Conservation (phyloP, 257 asterid species). For the Parsonsia alboflavescens region DNA sequence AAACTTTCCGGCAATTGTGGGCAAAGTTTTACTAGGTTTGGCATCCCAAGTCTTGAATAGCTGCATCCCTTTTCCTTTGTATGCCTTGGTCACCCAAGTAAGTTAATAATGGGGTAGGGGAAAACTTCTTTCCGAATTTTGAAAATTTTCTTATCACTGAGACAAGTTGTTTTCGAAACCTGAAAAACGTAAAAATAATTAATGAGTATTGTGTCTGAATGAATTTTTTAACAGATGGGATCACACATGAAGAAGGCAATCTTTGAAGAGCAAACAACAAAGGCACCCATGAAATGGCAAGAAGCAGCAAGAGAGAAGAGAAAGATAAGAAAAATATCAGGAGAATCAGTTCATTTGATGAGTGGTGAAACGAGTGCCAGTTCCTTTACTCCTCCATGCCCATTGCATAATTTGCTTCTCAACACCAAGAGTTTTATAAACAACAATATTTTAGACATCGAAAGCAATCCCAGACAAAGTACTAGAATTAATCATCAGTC, state of each 20-base stretch:
- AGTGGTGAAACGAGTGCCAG: conserved; percentile 15
- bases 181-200: too few species aligned
- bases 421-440: conserved; percentile 5
- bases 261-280: conserved; percentile 62
- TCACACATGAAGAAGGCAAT: conserved; percentile 60
- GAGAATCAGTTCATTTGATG: not conserved
- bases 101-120: too few species aligned
- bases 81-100: conserved; percentile 59
- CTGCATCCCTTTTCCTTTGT: conserved; percentile 63
- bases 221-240: conserved; percentile 39
- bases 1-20: conserved; percentile 32
- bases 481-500: conserved; percentile 2
- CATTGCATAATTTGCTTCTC: conserved; percentile 51
- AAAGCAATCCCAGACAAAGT: not conserved
- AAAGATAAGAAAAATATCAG: conserved; percentile 32
- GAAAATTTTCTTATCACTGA: too few species aligned
- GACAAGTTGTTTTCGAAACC: too few species aligned
- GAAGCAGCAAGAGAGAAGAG: conserved; percentile 43
- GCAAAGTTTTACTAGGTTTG: conserved; percentile 50
- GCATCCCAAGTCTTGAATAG: conserved; percentile 51
- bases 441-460: conserved; percentile 4
- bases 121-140: too few species aligned
- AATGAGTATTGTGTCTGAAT: too few species aligned
- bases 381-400: conserved; percentile 22
- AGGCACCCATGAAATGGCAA: conserved; percentile 62